Conservation (phyloP, 805 yeast genomes). For the Lachancea fermentati region DNA sequence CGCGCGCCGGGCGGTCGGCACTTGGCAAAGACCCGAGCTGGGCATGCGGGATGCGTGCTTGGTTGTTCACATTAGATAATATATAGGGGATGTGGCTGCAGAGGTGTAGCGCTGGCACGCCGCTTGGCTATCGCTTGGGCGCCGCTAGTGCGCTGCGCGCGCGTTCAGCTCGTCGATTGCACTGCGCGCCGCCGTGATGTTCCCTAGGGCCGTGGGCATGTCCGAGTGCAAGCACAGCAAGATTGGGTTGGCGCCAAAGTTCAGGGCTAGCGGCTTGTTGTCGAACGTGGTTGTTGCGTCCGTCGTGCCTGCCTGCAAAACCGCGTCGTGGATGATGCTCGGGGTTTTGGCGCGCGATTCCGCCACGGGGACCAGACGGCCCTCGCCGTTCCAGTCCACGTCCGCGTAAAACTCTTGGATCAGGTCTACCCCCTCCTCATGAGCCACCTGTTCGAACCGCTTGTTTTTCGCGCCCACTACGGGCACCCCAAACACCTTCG, state of each 20-base stretch:
- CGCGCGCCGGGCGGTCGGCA: too few species aligned
- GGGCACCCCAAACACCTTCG: conserved; percentile 34
- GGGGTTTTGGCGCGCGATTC: conserved; percentile 31
- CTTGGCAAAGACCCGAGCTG: too few species aligned
- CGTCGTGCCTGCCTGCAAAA: conserved; percentile 25
- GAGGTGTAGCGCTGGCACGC: too few species aligned
- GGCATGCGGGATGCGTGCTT: too few species aligned
- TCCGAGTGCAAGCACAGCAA: conserved; percentile 35
- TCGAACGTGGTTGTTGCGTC: conserved; percentile 24
- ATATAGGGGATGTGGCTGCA: too few species aligned
- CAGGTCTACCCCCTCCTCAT: conserved; percentile 31
- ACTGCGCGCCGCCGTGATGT: conserved; percentile 28
- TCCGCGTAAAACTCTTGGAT: conserved; percentile 37
- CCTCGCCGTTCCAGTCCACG: conserved; percentile 32
- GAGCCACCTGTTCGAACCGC: conserved; percentile 27
- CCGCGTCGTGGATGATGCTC: conserved; percentile 27
- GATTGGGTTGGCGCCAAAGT: conserved; percentile 29
- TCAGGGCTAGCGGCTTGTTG: conserved; percentile 23
- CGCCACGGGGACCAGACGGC: conserved; percentile 29
- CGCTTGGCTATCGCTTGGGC: too few species aligned
- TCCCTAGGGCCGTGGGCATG: conserved; percentile 35
- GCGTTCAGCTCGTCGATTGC: conserved; percentile 30
- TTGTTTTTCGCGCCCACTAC: conserved; percentile 35
- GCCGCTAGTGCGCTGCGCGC: too few species aligned
- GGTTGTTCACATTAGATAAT: too few species aligned